Evolutionary conservation across 2,329 filamentous ascomycete genomes (phyloP).

Genomic region (Trichoderma atroviride): DNA sequence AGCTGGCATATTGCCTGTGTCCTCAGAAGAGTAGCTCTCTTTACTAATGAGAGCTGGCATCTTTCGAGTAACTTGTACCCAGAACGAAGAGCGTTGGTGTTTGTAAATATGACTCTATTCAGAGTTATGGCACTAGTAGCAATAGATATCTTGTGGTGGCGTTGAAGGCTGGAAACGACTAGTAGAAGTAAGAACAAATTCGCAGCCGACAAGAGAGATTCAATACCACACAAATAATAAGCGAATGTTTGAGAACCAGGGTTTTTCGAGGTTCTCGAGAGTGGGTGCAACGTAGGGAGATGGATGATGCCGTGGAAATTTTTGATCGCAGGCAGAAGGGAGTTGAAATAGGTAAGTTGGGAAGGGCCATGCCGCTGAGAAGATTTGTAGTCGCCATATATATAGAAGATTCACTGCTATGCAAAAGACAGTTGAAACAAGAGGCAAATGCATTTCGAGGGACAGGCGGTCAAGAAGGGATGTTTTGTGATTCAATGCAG

Average conservation of each 20-base stretch:
- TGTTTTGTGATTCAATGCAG: constrained; percentile 24
- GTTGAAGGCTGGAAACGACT: neutral
- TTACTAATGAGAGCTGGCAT: neutral
- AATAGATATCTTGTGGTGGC: neutral
- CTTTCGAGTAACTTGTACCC: neutral
- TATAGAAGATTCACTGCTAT: constrained; percentile 23
- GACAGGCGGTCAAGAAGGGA: constrained; percentile 15
- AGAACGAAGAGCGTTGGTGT: neutral
- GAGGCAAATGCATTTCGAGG: neutral
- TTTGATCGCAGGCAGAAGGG: neutral
- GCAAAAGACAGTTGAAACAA: neutral
- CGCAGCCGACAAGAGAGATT: neutral
- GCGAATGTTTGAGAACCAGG: neutral
- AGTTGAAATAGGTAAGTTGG: neutral
- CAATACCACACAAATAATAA: neutral
- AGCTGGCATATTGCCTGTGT: neutral
- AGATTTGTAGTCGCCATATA: neutral
- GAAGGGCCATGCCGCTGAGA: neutral
- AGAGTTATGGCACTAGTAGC: neutral
- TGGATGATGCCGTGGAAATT: neutral
- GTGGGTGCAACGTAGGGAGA: neutral
- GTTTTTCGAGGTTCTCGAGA: neutral
- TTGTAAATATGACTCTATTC: neutral
- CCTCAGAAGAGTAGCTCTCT: neutral
- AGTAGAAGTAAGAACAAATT: neutral